Evolutionary conservation across 768 basidiomycete genomes (phyloP), one percentile per base, ranked within the genome.

Genomic region (Xerocomus spinulosus): DNA sequence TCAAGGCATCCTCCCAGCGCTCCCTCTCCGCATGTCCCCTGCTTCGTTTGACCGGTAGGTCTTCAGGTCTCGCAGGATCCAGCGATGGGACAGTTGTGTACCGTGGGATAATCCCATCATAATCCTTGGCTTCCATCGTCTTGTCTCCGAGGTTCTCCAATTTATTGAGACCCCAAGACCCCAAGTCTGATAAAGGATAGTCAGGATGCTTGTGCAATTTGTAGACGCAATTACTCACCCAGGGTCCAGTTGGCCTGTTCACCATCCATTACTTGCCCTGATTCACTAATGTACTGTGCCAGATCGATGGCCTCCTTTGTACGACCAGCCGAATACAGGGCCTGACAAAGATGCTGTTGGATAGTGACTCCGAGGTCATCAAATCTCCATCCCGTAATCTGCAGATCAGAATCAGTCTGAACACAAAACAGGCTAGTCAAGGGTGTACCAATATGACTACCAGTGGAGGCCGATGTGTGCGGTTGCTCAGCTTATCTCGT

Each of bases 1-100:
- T 25, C 5, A 55, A 36, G 0, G 51, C 54, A 12, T 43, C 32
- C 23, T 23, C 30, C 44, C 37, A 54, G 6, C 13, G 5, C 9
- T 5, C 20, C 18, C 13, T 37, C 4, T 10, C 20, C 14, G 35
- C 20, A 9, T 14, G 9, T 3, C 9, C 35, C 20, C 21, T 21
- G 20, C 35, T 37, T 21, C 35, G 18, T 20, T 13, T 13, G 21
- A 9, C 18, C 20, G 21, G 4, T 12, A 37, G 12, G 10, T 20
- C 13, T 21, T 5, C 5, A 3, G 20, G 20, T 9, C 10, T 21
- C 12, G 35, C 5, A 3, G 35, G 35, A 37, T 21, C 21, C 18
- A 37, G 5, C 6, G 35, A 23, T 20, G 21, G 35, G 5, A 20
- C 35, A 14, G 10, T 12, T 9, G 35, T 37, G 20, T 37, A 37